phyloP scores from a whole-genome alignment of 2,329 filamentous ascomycete genomes.

The Cryphonectria nitschkei region DNA sequence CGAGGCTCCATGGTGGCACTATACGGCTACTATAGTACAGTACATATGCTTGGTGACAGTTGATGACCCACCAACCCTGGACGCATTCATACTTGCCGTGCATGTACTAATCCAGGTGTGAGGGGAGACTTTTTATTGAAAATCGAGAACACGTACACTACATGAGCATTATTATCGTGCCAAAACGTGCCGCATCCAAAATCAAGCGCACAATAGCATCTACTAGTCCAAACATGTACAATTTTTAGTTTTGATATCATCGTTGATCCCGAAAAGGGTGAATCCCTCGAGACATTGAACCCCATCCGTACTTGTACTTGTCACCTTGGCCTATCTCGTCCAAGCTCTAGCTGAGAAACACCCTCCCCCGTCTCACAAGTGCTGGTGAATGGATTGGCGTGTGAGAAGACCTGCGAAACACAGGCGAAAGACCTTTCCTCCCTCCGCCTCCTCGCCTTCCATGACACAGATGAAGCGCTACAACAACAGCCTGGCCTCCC shows the following conservation, averaged over 20 bases:
- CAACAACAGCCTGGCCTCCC: background rate
- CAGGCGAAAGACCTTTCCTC: background rate
- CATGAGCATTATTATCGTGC: constrained; percentile 8
- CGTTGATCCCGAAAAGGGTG: background rate
- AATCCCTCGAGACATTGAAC: background rate
- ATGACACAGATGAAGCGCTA: background rate
- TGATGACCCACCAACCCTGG: background rate
- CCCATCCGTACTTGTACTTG: background rate
- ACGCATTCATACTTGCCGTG: background rate
- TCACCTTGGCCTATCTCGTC: background rate
- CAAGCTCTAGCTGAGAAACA: background rate
- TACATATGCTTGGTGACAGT: background rate
- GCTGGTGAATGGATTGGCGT: background rate
- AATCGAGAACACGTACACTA: constrained; percentile 24
- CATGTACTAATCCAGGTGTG: background rate
- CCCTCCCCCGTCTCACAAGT: background rate
- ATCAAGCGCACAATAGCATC: background rate
- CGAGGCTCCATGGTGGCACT: constrained; percentile 12
- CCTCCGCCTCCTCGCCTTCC: background rate
- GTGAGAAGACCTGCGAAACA: background rate
- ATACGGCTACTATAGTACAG: too few species aligned
- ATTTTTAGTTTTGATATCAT: background rate
- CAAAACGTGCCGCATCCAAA: background rate
- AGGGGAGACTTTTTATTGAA: constrained; percentile 17
- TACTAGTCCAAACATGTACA: background rate